Percentiles rank a stretch among this genome's conserved stretches.
These are phyloP conservation scores for Anthostomella pinea DNA, from an alignment of 2,329 filamentous ascomycete species.

Conservation along the genomic window DNA sequence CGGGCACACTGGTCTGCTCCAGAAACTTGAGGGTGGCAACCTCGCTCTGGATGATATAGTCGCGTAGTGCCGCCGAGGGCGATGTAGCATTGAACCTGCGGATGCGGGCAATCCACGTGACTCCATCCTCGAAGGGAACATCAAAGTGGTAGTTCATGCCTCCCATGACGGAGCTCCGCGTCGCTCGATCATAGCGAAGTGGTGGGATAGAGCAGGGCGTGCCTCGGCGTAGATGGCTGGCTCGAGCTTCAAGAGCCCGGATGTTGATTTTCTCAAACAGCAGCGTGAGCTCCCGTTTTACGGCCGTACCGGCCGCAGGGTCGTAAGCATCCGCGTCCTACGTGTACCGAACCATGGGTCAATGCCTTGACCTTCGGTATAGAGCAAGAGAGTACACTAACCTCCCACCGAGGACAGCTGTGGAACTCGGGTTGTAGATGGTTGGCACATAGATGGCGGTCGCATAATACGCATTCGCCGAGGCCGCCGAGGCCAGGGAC, in stretches of 20 bases:
- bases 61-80: slow-evolving; percentile 32
- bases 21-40: slow-evolving; percentile 41
- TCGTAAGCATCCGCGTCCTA: slow-evolving; percentile 37
- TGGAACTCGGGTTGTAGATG: slow-evolving; percentile 34
- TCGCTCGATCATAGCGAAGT: slow-evolving; percentile 35
- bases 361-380: neutral
- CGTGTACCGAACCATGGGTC: slow-evolving; percentile 12
- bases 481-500: slow-evolving; percentile 34
- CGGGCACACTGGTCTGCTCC: slow-evolving; percentile 33
- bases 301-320: slow-evolving; percentile 32
- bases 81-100: slow-evolving; percentile 39
- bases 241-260: slow-evolving; percentile 34
- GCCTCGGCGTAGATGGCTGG: slow-evolving; percentile 34
- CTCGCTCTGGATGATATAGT: slow-evolving; percentile 39
- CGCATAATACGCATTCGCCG: slow-evolving; percentile 39
- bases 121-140: slow-evolving; percentile 40
- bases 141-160: slow-evolving; percentile 45
- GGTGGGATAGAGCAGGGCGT: slow-evolving; percentile 34
- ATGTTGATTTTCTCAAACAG: slow-evolving; percentile 37
- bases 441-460: slow-evolving; percentile 35
- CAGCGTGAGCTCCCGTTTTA: slow-evolving; percentile 32
- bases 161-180: slow-evolving; percentile 38
- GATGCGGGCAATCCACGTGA: slow-evolving; percentile 42
- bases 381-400: slow-evolving; percentile 25
- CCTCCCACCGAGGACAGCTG: slow-evolving; percentile 36